Conservation (phyloP, 176 grass and related monocot genomes). For the Oropetium thomaeum region DNA sequence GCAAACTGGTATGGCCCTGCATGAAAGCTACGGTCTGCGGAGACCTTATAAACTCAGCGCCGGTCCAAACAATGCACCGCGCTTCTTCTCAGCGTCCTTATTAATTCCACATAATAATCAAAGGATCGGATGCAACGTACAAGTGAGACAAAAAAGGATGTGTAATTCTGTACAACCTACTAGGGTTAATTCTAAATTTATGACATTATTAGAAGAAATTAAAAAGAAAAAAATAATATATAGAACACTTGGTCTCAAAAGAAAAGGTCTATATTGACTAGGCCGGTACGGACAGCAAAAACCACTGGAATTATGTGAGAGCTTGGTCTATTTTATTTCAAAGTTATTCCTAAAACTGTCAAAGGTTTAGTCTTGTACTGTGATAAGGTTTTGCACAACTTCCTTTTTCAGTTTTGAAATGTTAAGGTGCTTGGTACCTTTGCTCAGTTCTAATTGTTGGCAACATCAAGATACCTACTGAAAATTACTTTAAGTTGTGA, state of each 20-base stretch:
- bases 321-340: no score
- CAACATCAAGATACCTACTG: no score
- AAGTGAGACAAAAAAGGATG: background rate
- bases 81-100: background rate
- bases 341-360: no score
- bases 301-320: no score
- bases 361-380: no score
- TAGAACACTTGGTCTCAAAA: background rate
- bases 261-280: background rate
- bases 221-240: background rate
- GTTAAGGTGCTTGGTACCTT: no score
- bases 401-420: no score
- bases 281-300: no score
- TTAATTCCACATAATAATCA: background rate
- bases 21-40: background rate
- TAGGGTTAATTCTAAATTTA: background rate
- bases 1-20: no score
- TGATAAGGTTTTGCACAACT: no score
- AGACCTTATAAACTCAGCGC: background rate
- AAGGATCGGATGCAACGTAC: background rate
- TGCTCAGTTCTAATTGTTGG: no score
- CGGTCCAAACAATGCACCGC: background rate
- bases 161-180: background rate
- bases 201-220: background rate
- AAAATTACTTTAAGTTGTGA: no score